Conservation (phyloP, 2,329 filamentous ascomycete genomes). For the Penicillium sp. region DNA sequence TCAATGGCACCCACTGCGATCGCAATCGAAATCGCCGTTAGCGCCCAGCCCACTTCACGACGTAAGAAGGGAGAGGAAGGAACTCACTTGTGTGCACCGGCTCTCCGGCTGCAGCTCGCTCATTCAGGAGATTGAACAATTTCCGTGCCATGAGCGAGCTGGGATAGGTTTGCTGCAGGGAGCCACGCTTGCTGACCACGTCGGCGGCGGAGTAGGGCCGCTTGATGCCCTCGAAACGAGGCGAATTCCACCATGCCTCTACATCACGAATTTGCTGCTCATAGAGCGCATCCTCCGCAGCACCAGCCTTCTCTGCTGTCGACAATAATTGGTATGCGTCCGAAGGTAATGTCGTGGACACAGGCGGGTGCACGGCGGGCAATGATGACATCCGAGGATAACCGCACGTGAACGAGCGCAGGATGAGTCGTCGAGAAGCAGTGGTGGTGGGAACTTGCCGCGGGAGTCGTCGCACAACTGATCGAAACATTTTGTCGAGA, state of each 20-base stretch:
- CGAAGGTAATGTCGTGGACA: slow-evolving; percentile 57
- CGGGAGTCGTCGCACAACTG: slow-evolving; percentile 31
- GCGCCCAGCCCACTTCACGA: neutral
- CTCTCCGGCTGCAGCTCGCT: slow-evolving; percentile 69
- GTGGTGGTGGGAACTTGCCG: slow-evolving; percentile 24
- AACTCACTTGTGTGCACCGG: slow-evolving; percentile 82
- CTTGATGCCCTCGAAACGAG: slow-evolving; percentile 82
- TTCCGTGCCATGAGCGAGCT: slow-evolving; percentile 94
- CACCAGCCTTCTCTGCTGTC: slow-evolving; percentile 68
- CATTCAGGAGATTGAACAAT: slow-evolving; percentile 80
- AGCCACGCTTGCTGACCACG: slow-evolving; percentile 87
- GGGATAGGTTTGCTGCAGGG: slow-evolving; percentile 78
- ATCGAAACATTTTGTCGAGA: slow-evolving; percentile 29
- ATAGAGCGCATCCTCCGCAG: slow-evolving; percentile 78
- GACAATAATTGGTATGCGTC: slow-evolving; percentile 83
- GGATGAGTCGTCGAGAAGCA: slow-evolving; percentile 19
- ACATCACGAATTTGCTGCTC: slow-evolving; percentile 79
- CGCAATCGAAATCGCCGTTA: slow-evolving; percentile 8
- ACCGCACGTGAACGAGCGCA: slow-evolving; percentile 33
- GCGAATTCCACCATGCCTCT: slow-evolving; percentile 81
- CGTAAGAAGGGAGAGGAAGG: neutral
- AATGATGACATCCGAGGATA: slow-evolving; percentile 50
- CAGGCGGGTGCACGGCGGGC: slow-evolving; percentile 54
- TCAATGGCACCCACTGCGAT: slow-evolving; percentile 86
- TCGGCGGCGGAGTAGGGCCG: slow-evolving; percentile 85